A percentile compares a stretch with the other conserved stretches of the same genome.
Conservation (phyloP, 805 yeast genomes). For the Wickerhamiella sorbophila region DNA sequence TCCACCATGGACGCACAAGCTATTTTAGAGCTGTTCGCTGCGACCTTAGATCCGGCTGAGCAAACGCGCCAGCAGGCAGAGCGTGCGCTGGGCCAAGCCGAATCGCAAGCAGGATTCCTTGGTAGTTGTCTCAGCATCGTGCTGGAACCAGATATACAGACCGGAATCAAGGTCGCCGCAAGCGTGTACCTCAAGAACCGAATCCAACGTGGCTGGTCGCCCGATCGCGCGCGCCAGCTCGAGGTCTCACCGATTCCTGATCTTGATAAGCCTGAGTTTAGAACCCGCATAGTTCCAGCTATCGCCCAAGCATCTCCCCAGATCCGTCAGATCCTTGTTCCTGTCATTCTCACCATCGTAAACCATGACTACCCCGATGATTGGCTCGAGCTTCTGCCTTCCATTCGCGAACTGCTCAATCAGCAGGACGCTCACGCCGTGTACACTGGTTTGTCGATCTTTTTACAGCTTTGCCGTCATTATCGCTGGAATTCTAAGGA, state of each 20-base stretch:
- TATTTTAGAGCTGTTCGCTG: conserved; percentile 62
- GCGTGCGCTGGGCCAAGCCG: conserved; percentile 40
- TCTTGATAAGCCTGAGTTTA: conserved; percentile 63
- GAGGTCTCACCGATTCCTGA: conserved; percentile 13
- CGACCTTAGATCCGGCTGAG: conserved; percentile 59
- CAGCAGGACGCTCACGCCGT: conserved; percentile 33
- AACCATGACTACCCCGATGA: conserved; percentile 34
- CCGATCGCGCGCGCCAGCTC: conserved; percentile 7
- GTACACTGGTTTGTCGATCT: conserved; percentile 54
- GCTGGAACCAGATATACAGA: conserved; percentile 35
- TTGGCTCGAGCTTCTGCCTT: conserved; percentile 43
- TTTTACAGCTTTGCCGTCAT: conserved; percentile 53
- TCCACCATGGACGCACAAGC: conserved; percentile 48
- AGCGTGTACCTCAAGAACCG: conserved; percentile 75
- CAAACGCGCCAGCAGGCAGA: conserved; percentile 56
- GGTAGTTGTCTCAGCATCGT: conserved; percentile 74
- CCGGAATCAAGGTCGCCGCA: conserved; percentile 49
- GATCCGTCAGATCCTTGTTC: conserved; percentile 30
- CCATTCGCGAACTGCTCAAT: conserved; percentile 33
- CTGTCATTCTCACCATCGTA: conserved; percentile 38
- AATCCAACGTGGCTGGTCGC: conserved; percentile 48
- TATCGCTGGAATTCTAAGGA: conserved; percentile 59
- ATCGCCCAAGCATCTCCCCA: conserved; percentile 35
- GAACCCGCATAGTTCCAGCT: conserved; percentile 52
- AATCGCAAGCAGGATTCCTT: conserved; percentile 53